Evolutionary conservation across 75 land plant species (phyloP), one percentile per base, ranked within the genome.

Genomic region (Cryptomeria japonica): DNA sequence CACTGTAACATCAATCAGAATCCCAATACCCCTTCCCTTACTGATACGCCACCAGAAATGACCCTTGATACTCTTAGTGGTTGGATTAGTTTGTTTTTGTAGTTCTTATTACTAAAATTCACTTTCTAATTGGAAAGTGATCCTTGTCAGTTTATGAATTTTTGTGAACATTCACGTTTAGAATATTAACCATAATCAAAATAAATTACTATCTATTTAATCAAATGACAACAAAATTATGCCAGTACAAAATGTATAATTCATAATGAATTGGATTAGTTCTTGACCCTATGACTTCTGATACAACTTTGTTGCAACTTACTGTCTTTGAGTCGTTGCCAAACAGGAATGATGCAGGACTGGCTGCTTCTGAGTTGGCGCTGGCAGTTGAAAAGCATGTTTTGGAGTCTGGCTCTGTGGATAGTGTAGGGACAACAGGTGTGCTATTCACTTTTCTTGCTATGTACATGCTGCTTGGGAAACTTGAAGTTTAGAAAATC

Each of bases 351-450:
- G 99, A 96, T 90, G 99, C 99, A 37, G 99, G 99, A 80, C 91
- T 98, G 76, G 99, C 99, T 19, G 99, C 97, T 85, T 98, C 99
- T 58, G 99, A 98, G 91, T 87, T 98, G 85, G 96, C 98, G 18
- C 88, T 98, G 13, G 95, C 99, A 56, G 99, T 98, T 75, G 99
- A 98, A 87, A 97, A 92, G 85, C 97, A 96, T 91, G 99, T 98
- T 22, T 84, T 98, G 47, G 98, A 96, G 37, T 95, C 99, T 88
- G 95, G 96, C 75, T 98, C 99, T 8, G 75, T 92, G 28, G 99
- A 98, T 73, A 98, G 96, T 58, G 99, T 98, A 56, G 99, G 99
- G 76, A 98, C 99, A 25, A 96, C 97, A 87, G 98, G 98, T 96
- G 87, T 88, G 92, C 37, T 53, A 49, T 85, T 18, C 22, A 46